These are phyloP conservation scores for Lanmaoa pseudosensibilis DNA, from an alignment of 768 basidiomycete species.

Conservation along the genomic window DNA sequence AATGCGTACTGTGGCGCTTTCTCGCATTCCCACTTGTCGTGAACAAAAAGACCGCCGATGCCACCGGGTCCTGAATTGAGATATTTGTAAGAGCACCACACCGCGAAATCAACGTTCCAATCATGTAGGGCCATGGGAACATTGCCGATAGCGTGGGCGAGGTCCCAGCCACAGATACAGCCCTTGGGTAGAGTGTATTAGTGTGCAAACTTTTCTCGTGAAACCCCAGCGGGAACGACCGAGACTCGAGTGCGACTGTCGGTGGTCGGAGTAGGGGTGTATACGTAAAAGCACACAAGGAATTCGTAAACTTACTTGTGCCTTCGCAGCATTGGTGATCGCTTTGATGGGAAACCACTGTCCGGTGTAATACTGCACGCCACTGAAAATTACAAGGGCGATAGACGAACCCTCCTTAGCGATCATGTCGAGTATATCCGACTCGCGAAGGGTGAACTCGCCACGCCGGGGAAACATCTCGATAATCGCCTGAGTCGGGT, in stretches of 20 bases:
- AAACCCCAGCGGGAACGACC: slow-evolving; percentile 10
- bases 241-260: slow-evolving; percentile 7
- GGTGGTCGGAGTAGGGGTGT: slow-evolving; percentile 7
- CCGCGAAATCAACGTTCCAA: slow-evolving; percentile 96
- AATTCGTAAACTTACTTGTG: slow-evolving; percentile 54
- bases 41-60: slow-evolving; percentile 92
- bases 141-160: slow-evolving; percentile 95
- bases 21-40: slow-evolving; percentile 73
- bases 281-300: slow-evolving; percentile 29
- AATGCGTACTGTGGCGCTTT: slow-evolving; percentile 60
- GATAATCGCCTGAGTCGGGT: slow-evolving; percentile 71
- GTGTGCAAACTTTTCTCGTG: slow-evolving; percentile 8
- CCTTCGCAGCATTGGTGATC: slow-evolving; percentile 83
- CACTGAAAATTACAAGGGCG: slow-evolving; percentile 89
- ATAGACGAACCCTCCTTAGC: slow-evolving; percentile 71
- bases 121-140: slow-evolving; percentile 86
- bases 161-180: slow-evolving; percentile 93
- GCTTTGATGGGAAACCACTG: slow-evolving; percentile 88
- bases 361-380: slow-evolving; percentile 97
- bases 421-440: slow-evolving; percentile 82
- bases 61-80: slow-evolving; percentile 95
- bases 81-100: slow-evolving; percentile 99
- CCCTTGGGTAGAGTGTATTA: slow-evolving; percentile 53
- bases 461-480: slow-evolving; percentile 78
- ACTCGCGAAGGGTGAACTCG: slow-evolving; percentile 82